Evolutionary conservation across 129 eudicot species (phyloP), one percentile per base, ranked within the genome.

Genomic region (Cynara cardunculus): DNA sequence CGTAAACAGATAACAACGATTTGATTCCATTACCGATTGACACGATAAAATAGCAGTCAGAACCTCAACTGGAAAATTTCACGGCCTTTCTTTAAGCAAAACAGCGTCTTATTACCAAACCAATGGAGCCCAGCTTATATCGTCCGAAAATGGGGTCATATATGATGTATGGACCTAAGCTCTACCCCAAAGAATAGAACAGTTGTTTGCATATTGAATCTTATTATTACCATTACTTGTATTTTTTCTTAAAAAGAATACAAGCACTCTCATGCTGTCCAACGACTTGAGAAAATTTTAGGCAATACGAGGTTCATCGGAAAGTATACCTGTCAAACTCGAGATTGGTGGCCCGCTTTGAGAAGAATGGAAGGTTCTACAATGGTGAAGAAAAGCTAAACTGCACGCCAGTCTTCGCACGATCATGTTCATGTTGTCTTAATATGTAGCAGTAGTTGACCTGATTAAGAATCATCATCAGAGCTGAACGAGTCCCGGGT

Each of bases 371-470:
- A 34, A 73, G 71, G 73, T 62, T 61, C 83, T 86, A 91, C 25
- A 83, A 44, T 64, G 92, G 92, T 27, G 92, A 83, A 25, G 99
- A 94, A 84, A 94, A 94, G 86, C 93, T 83, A 72, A 94, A 92
- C 80, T 92, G 96, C 84, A 94, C 83, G 0, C 99, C 99, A 25
- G 94, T 90, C 85, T 89, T 92, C 28, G 96, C 99, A 67, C 83
- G 88, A 72, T 94, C 99, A 8, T 85, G 88, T 73, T 84, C 94
- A 22, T 77, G 85, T 79, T 89, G 91, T 62, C 76, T 89, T 81
- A 94, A 78, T 76, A 92, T 90, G 87, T 94, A 74, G 83, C 97
- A 92, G 84, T 92, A 94, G 86, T 94, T 94, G 21, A 94, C 90
- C 97, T 92, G 86, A 72, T 21, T 59, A 65, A 67, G 1, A 74